Evolutionary conservation across 2,329 filamentous ascomycete genomes (phyloP), one percentile per base, ranked within the genome.

Genomic region (Ascochyta koolunga): DNA sequence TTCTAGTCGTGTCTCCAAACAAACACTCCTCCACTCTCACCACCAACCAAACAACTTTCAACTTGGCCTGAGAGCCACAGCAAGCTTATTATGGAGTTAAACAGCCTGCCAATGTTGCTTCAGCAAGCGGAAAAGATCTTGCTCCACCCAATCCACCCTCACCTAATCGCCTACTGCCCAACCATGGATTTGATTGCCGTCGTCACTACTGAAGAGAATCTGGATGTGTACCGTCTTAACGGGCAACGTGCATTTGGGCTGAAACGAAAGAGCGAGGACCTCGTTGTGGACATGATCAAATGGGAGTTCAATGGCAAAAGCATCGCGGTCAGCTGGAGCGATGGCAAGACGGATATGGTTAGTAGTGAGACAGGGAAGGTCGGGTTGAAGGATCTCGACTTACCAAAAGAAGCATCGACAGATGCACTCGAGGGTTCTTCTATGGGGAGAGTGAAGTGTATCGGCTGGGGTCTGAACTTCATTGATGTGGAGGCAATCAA

Each of bases 101-200:
- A 41, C 2, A 29, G 32, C 3, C 5, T 32, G 35, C 61, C 65
- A 24, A 52, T 47, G 47, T 59, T 77, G 42, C 64, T 75, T 29
- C 71, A 73, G 57, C 73, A 78, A 54, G 69, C 75, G 7, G 75
- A 78, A 39, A 77, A 77, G 43, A 71, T 74, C n/a, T 59, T 78
- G 27, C 66, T 75, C 19, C 72, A 77, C 59, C 77, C 80, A 21
- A 80, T 86, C 19, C 80, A 83, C 32, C 77, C 80, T 31, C 78
- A 80, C 40, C 82, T 89, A 44, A 80, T 93, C 29, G 82, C 87
- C 22, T 91, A 89, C 74, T 96, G 91, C 74, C 91, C 93, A 15
- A 89, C 87, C 8, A 90, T 96, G 79, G 91, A 97, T 75, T 81
- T 98, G 39, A 82, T 89, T n/a, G 87, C 88, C 5, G 81, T 92